phyloP scores from a whole-genome alignment of 768 basidiomycete species.

The Mycena filopes region DNA sequence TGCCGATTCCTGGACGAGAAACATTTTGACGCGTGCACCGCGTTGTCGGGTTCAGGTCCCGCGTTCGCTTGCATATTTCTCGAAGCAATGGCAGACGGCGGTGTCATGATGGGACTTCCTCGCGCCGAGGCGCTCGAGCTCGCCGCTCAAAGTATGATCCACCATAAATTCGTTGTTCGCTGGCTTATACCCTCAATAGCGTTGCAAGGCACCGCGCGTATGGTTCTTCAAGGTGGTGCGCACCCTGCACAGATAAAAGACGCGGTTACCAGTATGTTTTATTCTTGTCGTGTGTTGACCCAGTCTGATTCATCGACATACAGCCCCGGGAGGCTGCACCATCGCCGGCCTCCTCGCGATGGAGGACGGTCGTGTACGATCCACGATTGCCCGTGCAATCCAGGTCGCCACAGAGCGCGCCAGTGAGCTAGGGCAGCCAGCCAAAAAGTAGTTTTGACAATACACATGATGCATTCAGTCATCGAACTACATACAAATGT shows the following conservation, averaged over 20 bases:
- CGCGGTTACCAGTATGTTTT: conserved; percentile 90
- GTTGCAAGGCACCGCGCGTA: conserved; percentile 94
- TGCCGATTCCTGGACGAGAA: conserved; percentile 98
- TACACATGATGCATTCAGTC: neutral
- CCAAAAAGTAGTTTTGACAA: conserved; percentile 53
- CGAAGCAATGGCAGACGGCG: conserved; percentile 99
- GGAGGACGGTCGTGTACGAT: conserved; percentile 93
- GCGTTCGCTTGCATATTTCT: conserved; percentile 97
- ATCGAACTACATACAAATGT: conserved; percentile 30
- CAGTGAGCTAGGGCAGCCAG: conserved; percentile 81
- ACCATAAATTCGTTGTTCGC: too few species aligned
- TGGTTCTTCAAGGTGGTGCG: conserved; percentile 88
- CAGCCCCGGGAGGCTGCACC: conserved; percentile 97
- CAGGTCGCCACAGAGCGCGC: conserved; percentile 94
- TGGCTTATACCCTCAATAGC: conserved; percentile 55
- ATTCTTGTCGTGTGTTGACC: neutral
- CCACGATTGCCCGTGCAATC: conserved; percentile 94
- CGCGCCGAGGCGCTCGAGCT: conserved; percentile 93
- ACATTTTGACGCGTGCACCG: conserved; percentile 98
- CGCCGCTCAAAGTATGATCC: conserved; percentile 87
- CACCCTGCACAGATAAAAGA: conserved; percentile 99
- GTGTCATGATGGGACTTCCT: conserved; percentile 99
- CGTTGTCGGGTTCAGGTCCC: conserved; percentile 94
- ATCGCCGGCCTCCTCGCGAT: conserved; percentile 96
- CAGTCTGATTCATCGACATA: neutral